Evolutionary conservation across 768 basidiomycete species (phyloP), one percentile per base, ranked within the genome.

Genomic region (Kwoniella heveanensis): DNA sequence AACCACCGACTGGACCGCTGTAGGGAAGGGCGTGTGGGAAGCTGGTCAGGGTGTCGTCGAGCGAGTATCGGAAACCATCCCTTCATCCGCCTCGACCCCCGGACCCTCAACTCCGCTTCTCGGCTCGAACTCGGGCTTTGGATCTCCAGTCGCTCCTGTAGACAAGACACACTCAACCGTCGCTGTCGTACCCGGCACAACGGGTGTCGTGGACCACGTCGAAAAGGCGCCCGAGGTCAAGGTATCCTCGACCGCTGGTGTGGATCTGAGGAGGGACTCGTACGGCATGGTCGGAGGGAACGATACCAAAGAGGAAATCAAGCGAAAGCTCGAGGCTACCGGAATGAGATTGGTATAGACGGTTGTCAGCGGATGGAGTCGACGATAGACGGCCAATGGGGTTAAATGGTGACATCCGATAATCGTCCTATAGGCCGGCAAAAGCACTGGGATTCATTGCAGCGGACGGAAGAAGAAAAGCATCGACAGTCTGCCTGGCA

Each of bases 1-100:
- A 19, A 24, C 51, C 19, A 70, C 71, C 19, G 69, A 76, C 47
- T 76, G 66, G 64, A 24, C 48, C 12, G 47, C 53, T 24, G 46
- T 73, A 2, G 71, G 67, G 46, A 56, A 51, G 29, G 60, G 56
- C 1, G 54, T 69, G 12, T 52, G 25, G 6, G 60, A 68, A 49
- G 60, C 47, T 8, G 71, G 65, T 6, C 24, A 58, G 30, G 60
- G 53, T 7, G 60, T 67, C 1, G 50, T 64, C 4, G 36, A 62
- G 26, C 36, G 60, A n/a, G n/a, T 62, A 9, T 25, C 30, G 5
- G 60, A 62, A 24, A 25, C 7, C n/a, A 26, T 26, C 48, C 48
- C 48, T 22, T 49, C 48, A 24, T 22, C 48, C 48, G 10, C 48
- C 10, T 22, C 46, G 7, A 19, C 46, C 19, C 46, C 48, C 8